Evolutionary conservation across 768 basidiomycete genomes (phyloP).

Genomic region (Arthromyces matolae): DNA sequence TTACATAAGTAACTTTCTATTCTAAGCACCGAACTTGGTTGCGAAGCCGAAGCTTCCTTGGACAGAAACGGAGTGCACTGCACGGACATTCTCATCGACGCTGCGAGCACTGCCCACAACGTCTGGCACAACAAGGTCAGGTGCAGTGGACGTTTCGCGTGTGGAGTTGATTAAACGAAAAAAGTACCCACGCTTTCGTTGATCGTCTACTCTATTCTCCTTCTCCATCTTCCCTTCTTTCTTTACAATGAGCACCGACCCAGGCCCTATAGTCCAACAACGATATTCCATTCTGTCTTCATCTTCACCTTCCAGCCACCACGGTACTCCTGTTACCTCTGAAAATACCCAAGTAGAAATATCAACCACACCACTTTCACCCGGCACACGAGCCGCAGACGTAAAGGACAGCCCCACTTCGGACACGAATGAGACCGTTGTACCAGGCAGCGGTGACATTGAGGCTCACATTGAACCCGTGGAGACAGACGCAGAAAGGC

Average conservation of each 20-base stretch:
- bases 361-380: slow-evolving; percentile 11
- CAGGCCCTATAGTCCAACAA: slow-evolving; percentile 25
- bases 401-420: slow-evolving; percentile 5
- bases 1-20: slow-evolving; percentile 17
- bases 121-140: not conserved
- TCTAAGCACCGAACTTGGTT: slow-evolving; percentile 7
- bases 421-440: not conserved
- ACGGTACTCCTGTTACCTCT: slow-evolving; percentile 28
- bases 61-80: not conserved
- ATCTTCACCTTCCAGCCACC: slow-evolving; percentile 22
- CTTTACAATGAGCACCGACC: slow-evolving; percentile 45
- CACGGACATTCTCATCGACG: slow-evolving; percentile 1
- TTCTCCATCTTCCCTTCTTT: slow-evolving; percentile 20
- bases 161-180: slow-evolving; percentile 20
- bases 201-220: slow-evolving; percentile 28
- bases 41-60: not conserved
- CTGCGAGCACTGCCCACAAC: slow-evolving; percentile 5
- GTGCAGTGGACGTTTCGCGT: not conserved
- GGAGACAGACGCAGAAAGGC: slow-evolving; percentile 15
- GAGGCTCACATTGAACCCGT: not conserved
- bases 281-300: slow-evolving; percentile 29
- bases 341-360: slow-evolving; percentile 15
- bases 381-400: slow-evolving; percentile 11
- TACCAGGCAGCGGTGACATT: not conserved
- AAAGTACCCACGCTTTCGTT: slow-evolving; percentile 39